Percentiles rank a stretch among this genome's conserved stretches.
These are phyloP conservation scores for Anaeramoeba ignava DNA, from an alignment of 78 protist species.

Conservation along the genomic window DNA sequence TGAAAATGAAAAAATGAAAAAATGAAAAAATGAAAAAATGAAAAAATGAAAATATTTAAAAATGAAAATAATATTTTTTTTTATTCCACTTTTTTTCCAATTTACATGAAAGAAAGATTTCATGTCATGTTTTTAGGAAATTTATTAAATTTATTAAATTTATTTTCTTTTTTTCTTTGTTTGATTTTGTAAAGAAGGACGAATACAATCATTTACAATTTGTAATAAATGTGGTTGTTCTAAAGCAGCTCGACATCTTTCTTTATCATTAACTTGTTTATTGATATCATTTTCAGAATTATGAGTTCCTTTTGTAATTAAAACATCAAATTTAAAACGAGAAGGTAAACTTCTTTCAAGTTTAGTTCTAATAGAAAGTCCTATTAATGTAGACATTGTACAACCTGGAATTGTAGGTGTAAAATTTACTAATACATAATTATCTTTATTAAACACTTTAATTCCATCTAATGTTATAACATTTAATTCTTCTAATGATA, in stretches of 20 bases:
- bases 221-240: too few relatives aligned
- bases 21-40: neutral
- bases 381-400: neutral
- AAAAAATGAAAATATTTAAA: neutral
- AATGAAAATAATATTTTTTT: neutral
- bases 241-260: neutral
- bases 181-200: too few relatives aligned
- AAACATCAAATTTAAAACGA: neutral
- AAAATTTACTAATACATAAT: neutral
- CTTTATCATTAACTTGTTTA: slow-evolving; percentile 3
- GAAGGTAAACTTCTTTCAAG: neutral
- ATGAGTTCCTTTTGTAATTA: neutral
- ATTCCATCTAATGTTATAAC: neutral
- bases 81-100: too few relatives aligned
- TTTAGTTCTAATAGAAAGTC: neutral
- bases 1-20: neutral
- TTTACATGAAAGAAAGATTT: too few relatives aligned
- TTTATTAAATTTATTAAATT: too few relatives aligned
- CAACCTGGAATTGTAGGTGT: neutral
- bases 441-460: neutral
- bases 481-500: neutral
- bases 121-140: too few relatives aligned
- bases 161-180: too few relatives aligned
- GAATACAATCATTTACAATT: too few relatives aligned
- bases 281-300: neutral